phyloP scores from a whole-genome alignment of 352 stramenopile species.

The Phytopythium cucurbitacearum region DNA sequence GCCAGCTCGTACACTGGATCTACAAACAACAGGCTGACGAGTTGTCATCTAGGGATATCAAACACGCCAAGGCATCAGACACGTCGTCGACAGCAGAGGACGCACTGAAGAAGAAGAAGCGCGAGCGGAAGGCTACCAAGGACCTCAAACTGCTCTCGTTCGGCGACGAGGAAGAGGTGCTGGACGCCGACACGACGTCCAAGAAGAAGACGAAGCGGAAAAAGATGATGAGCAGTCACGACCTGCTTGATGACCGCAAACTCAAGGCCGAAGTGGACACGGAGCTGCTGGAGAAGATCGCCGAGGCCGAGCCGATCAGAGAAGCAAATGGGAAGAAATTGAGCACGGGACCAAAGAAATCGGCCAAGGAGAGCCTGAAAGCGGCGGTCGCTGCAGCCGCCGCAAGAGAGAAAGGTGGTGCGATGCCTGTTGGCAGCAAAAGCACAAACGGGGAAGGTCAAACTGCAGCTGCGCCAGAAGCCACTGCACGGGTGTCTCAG shows the following conservation, averaged over 20 bases:
- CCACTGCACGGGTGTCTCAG: not conserved
- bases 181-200: slow-evolving; percentile 34
- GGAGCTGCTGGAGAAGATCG: slow-evolving; percentile 47
- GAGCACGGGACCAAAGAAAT: slow-evolving; percentile 19
- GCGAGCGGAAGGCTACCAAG: slow-evolving; percentile 89
- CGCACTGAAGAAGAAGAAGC: slow-evolving; percentile 60
- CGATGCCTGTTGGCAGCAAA: not conserved
- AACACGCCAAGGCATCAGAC: not conserved
- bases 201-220: slow-evolving; percentile 57
- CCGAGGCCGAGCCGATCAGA: slow-evolving; percentile 12
- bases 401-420: too few relatives aligned
- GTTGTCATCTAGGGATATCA: slow-evolving; percentile 18
- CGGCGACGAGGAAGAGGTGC: slow-evolving; percentile 85
- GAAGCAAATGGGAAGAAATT: slow-evolving; percentile 4
- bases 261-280: slow-evolving; percentile 61
- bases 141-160: slow-evolving; percentile 96
- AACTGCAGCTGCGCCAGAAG: slow-evolving; percentile 1
- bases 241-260: slow-evolving; percentile 59
- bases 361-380: slow-evolving; percentile 35
- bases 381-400: slow-evolving; percentile 32
- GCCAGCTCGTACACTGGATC: not conserved
- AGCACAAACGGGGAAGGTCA: not conserved
- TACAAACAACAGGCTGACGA: not conserved
- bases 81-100: slow-evolving; percentile 16
- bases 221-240: slow-evolving; percentile 72